These are phyloP conservation scores for Candida coquimbonensis DNA, from an alignment of 805 yeast genomes.

Conservation along the genomic window DNA sequence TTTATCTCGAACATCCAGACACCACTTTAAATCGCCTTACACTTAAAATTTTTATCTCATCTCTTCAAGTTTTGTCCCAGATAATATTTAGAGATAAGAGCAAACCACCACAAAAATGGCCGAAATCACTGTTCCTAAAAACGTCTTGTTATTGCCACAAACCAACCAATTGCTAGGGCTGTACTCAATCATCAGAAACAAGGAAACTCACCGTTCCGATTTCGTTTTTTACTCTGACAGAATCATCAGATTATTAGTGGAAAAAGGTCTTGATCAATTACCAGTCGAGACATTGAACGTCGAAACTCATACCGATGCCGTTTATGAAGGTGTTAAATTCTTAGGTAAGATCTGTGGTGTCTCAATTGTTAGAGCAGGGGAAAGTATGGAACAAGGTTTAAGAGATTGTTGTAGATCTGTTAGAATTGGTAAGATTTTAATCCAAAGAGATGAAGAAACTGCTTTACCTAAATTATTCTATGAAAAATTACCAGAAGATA, in stretches of 20 bases:
- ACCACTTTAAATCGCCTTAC: too few relatives aligned
- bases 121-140: slow-evolving; percentile 22
- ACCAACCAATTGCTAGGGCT: slow-evolving; percentile 86
- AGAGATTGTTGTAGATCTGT: slow-evolving; percentile 97
- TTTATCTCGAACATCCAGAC: too few relatives aligned
- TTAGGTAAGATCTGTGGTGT: slow-evolving; percentile 96
- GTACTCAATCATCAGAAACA: slow-evolving; percentile 85
- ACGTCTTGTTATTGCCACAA: slow-evolving; percentile 71
- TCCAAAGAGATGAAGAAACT: slow-evolving; percentile 97
- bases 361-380: slow-evolving; percentile 97
- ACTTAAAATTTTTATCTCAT: too few relatives aligned
- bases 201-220: slow-evolving; percentile 75
- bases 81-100: background rate
- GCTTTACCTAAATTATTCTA: slow-evolving; percentile 88
- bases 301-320: slow-evolving; percentile 69
- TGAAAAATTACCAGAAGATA: slow-evolving; percentile 91
- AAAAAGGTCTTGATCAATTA: slow-evolving; percentile 88
- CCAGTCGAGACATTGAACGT: slow-evolving; percentile 73
- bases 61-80: too few relatives aligned
- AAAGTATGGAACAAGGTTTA: slow-evolving; percentile 97
- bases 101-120: background rate
- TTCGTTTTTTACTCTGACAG: slow-evolving; percentile 94
- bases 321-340: slow-evolving; percentile 71
- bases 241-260: slow-evolving; percentile 87
- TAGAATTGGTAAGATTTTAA: slow-evolving; percentile 90